Conservation (phyloP, 306 rosid genomes). For the Quercus variabilis region DNA sequence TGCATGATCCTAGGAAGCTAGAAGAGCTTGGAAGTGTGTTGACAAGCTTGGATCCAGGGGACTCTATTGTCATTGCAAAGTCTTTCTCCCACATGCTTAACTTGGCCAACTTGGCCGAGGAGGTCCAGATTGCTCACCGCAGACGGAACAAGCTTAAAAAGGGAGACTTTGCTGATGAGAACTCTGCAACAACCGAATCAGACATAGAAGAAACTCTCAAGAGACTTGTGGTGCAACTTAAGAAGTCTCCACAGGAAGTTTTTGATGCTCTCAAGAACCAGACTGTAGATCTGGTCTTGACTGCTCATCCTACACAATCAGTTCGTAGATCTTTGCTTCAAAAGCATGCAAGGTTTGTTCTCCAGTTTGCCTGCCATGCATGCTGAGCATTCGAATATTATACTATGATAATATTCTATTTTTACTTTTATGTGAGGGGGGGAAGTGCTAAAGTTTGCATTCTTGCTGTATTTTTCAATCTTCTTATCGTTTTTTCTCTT, state of each 20-base stretch:
- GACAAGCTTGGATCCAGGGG: slow-evolving; percentile 94
- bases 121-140: slow-evolving; percentile 92
- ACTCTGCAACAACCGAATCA: slow-evolving; percentile 89
- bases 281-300: slow-evolving; percentile 91
- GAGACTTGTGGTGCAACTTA: slow-evolving; percentile 69
- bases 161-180: slow-evolving; percentile 84
- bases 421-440: neutral
- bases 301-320: slow-evolving; percentile 99
- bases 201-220: slow-evolving; percentile 95
- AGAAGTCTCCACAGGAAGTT: slow-evolving; percentile 92
- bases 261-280: slow-evolving; percentile 96
- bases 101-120: slow-evolving; percentile 99
- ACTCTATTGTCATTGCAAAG: slow-evolving; percentile 87
- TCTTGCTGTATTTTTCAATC: neutral
- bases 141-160: slow-evolving; percentile 88
- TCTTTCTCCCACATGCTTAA: slow-evolving; percentile 97
- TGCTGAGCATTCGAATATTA: neutral
- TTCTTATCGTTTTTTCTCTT: neutral
- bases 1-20: slow-evolving; percentile 75
- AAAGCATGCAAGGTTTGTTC: slow-evolving; percentile 86
- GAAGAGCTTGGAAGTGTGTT: slow-evolving; percentile 79
- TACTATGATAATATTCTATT: neutral
- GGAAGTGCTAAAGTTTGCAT: neutral
- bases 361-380: no score
- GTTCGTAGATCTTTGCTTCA: slow-evolving; percentile 96